phyloP scores from a whole-genome alignment of 2,329 filamentous ascomycete species.

The Metarhizium anisopliae region DNA sequence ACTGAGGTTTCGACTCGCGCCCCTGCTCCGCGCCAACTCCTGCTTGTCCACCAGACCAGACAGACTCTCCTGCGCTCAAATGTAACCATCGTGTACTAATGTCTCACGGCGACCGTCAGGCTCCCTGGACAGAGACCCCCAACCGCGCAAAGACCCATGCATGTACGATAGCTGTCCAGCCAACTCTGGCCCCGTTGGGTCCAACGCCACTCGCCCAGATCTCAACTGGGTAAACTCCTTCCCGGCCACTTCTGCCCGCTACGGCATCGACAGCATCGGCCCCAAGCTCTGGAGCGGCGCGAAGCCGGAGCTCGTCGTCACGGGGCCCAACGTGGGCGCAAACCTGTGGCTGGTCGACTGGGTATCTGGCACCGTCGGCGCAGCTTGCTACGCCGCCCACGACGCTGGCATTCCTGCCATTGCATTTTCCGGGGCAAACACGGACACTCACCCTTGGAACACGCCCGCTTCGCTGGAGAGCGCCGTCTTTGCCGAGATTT shows the following conservation, averaged over 20 bases:
- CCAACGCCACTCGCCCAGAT: constrained; percentile 45
- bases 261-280: constrained; percentile 49
- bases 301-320: constrained; percentile 9
- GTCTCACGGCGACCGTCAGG: constrained; percentile 34
- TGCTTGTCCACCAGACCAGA: too few relatives aligned
- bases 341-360: constrained; percentile 26
- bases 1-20: constrained; percentile 5
- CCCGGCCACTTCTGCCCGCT: constrained; percentile 55
- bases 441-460: constrained; percentile 44
- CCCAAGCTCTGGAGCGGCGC: constrained; percentile 42
- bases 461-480: constrained; percentile 44
- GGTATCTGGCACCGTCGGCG: constrained; percentile 40
- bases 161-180: constrained; percentile 53
- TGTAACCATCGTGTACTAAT: too few relatives aligned
- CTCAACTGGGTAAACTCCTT: constrained; percentile 67
- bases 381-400: constrained; percentile 47
- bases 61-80: too few relatives aligned
- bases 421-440: constrained; percentile 53
- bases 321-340: constrained; percentile 44
- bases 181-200: constrained; percentile 45
- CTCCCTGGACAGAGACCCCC: constrained; percentile 30
- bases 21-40: too few relatives aligned
- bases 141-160: constrained; percentile 40
- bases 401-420: constrained; percentile 53
- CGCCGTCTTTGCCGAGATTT: constrained; percentile 54